Conservation (phyloP, 164 flowering plant genomes). For the Litsea cubeba region DNA sequence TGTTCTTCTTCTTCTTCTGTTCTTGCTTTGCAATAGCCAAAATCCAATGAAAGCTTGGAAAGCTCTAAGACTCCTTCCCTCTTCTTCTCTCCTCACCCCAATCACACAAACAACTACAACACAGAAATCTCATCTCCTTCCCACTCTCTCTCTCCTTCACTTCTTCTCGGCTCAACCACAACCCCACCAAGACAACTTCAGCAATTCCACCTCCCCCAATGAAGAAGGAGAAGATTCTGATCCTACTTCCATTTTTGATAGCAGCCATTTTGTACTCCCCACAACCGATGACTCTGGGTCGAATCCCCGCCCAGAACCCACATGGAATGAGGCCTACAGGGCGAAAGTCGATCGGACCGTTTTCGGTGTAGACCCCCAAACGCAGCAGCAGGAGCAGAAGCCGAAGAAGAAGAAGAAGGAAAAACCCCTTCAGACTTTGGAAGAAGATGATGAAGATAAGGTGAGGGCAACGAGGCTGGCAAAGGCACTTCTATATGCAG, state of each 20-base stretch:
- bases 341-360: conserved; percentile 42
- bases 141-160: conserved; percentile 23
- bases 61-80: conserved; percentile 24
- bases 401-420: conserved; percentile 10
- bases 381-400: not conserved
- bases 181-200: conserved; percentile 2
- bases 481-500: conserved; percentile 56
- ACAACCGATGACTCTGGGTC: not conserved
- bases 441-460: conserved; percentile 31
- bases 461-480: conserved; percentile 39
- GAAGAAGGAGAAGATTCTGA: conserved; percentile 13
- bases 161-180: conserved; percentile 48
- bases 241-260: conserved; percentile 44
- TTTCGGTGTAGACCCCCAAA: conserved; percentile 33
- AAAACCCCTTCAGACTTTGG: conserved; percentile 8
- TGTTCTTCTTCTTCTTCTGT: not conserved
- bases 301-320: conserved; percentile 16
- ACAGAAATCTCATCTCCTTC: conserved; percentile 7
- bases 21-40: not conserved
- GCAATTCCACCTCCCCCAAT: not conserved
- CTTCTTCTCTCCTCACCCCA: conserved; percentile 17
- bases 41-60: conserved; percentile 25
- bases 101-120: not conserved
- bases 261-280: conserved; percentile 45
- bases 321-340: conserved; percentile 66